A percentile compares a stretch with the other conserved stretches of the same genome.
Evolutionary conservation across 2,329 filamentous ascomycete genomes (phyloP).

Genomic region (Dothideomycetidae sp.): DNA sequence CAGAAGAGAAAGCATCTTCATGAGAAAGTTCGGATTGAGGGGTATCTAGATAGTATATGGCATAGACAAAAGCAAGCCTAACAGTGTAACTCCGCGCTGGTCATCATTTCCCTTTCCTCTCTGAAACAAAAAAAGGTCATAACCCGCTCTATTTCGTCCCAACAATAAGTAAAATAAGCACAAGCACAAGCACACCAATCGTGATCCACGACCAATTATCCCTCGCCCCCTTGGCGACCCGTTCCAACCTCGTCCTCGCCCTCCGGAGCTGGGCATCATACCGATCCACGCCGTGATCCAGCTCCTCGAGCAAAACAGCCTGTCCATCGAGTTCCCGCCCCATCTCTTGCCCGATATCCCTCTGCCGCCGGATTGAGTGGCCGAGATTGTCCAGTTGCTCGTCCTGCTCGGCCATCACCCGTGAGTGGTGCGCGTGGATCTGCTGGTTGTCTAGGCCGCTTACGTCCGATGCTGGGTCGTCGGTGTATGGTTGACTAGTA

Average conservation of each 20-base stretch:
- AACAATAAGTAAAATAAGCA: constrained; percentile 69
- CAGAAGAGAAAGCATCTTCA: constrained; percentile 21
- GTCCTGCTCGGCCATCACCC: constrained; percentile 77
- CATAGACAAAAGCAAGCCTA: no score
- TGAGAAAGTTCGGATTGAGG: no score
- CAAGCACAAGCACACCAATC: constrained; percentile 61
- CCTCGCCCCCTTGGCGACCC: constrained; percentile 57
- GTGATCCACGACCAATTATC: constrained; percentile 86
- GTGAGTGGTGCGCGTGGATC: constrained; percentile 70
- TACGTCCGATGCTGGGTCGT: constrained; percentile 48
- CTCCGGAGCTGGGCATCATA: constrained; percentile 64
- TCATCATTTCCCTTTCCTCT: no score
- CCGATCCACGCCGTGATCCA: constrained; percentile 68
- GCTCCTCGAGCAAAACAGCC: constrained; percentile 75
- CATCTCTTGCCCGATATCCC: constrained; percentile 89
- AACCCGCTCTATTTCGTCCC: constrained; percentile 59
- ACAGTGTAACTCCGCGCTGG: no score
- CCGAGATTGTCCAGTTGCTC: constrained; percentile 80
- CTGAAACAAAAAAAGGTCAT: no score
- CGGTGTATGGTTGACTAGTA: constrained; percentile 45
- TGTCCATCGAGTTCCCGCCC: constrained; percentile 91
- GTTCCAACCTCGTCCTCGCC: constrained; percentile 57
- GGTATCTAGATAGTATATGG: no score
- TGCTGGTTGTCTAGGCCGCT: constrained; percentile 60
- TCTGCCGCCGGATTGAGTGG: constrained; percentile 73